A percentile compares a stretch with the other conserved stretches of the same genome.
Conservation (phyloP, 2,329 filamentous ascomycete species). For the Stachybotrys chartarum region DNA sequence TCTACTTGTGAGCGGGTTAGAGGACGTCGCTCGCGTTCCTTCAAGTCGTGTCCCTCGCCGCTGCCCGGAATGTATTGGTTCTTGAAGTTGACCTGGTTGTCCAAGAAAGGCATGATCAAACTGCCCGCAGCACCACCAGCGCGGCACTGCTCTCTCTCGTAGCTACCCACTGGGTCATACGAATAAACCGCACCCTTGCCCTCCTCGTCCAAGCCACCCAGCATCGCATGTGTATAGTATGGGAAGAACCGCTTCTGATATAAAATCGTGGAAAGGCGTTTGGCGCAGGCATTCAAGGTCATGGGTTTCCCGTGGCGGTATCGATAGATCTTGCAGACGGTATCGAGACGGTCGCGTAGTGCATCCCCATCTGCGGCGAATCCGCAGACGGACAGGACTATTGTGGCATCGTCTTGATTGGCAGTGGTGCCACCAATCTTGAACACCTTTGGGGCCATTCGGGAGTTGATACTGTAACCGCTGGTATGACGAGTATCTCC, state of each 20-base stretch:
- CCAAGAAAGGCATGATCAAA: conserved; percentile 97
- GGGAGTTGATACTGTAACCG: conserved; percentile 98
- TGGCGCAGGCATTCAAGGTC: conserved; percentile 87
- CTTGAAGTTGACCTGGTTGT: conserved; percentile 99
- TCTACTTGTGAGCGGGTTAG: conserved; percentile 70
- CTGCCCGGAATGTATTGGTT: conserved; percentile 92
- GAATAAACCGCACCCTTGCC: conserved; percentile 92
- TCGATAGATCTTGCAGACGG: conserved; percentile 97
- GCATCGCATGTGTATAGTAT: conserved; percentile 93
- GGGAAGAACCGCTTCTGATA: conserved; percentile 99
- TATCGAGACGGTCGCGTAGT: conserved; percentile 86
- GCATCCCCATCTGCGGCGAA: conserved; percentile 94
- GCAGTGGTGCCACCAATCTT: conserved; percentile 88
- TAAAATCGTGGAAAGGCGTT: conserved; percentile 88
- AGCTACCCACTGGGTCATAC: conserved; percentile 96
- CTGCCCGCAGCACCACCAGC: conserved; percentile 87
- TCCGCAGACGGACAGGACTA: conserved; percentile 89
- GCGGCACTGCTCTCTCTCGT: conserved; percentile 93
- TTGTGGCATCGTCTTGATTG: conserved; percentile 74
- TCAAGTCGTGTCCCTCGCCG: conserved; percentile 72
- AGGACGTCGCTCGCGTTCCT: conserved; percentile 63
- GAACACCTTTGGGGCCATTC: conserved; percentile 93
- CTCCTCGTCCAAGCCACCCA: conserved; percentile 90
- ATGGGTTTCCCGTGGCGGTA: conserved; percentile 98
- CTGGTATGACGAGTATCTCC: conserved; percentile 94